Conservation (phyloP, 805 yeast species). For the Blastobotrys robertii region DNA sequence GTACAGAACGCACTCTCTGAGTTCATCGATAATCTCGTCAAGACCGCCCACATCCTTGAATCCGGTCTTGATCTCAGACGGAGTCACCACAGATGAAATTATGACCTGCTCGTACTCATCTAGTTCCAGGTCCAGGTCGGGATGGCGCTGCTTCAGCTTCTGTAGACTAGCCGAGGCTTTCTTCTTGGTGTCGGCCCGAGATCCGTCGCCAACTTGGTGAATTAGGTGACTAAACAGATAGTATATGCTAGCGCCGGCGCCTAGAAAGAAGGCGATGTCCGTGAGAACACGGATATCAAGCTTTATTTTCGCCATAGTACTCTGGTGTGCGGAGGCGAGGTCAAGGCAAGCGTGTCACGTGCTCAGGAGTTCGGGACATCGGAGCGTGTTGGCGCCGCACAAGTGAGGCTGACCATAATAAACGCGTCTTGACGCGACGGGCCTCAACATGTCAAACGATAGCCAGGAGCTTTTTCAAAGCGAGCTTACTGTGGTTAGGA, state of each 20-base stretch:
- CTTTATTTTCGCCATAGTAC: slow-evolving; percentile 5
- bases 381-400: no score
- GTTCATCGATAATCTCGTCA: slow-evolving; percentile 69
- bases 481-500: no score
- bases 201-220: slow-evolving; percentile 34
- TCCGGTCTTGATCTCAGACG: slow-evolving; percentile 67
- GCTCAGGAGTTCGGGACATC: no score
- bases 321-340: background rate
- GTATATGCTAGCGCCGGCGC: slow-evolving; percentile 64
- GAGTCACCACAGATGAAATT: slow-evolving; percentile 68
- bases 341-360: no score
- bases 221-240: slow-evolving; percentile 43
- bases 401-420: no score
- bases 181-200: slow-evolving; percentile 50
- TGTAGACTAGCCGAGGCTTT: slow-evolving; percentile 49
- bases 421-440: no score
- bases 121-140: slow-evolving; percentile 43
- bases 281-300: slow-evolving; percentile 23
- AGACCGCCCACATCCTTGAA: slow-evolving; percentile 88
- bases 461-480: no score
- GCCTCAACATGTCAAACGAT: no score
- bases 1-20: slow-evolving; percentile 78
- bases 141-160: slow-evolving; percentile 48
- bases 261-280: slow-evolving; percentile 41
- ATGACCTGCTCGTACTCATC: slow-evolving; percentile 72